Evolutionary conservation across 177 flowering plant genomes (phyloP).

Genomic region (Vitis hybrid): DNA sequence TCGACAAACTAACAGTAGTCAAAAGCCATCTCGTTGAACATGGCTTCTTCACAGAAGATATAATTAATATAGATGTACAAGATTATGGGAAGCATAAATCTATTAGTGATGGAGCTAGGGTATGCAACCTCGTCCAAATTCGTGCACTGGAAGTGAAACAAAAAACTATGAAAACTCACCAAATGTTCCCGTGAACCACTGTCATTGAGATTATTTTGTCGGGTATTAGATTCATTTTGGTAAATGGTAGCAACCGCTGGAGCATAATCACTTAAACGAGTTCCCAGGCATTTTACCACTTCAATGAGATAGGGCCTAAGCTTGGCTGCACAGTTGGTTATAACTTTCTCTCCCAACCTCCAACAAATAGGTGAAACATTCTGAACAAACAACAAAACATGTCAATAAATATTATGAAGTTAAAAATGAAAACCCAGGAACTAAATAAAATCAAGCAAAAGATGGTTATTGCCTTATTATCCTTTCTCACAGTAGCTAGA

Average conservation of each 20-base stretch:
- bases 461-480: slow-evolving; percentile 37
- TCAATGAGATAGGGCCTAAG: slow-evolving; percentile 26
- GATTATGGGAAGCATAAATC: no score
- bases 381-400: slow-evolving; percentile 22
- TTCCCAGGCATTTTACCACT: slow-evolving; percentile 23
- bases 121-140: no score
- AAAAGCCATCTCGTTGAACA: not conserved
- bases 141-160: no score
- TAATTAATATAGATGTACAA: no score
- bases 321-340: slow-evolving; percentile 36
- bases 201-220: not conserved
- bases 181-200: slow-evolving; percentile 9
- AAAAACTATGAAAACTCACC: slow-evolving; percentile 18
- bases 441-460: slow-evolving; percentile 2
- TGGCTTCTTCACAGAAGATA: slow-evolving; percentile 1
- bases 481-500: slow-evolving; percentile 41
- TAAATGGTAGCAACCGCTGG: slow-evolving; percentile 31
- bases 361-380: slow-evolving; percentile 32
- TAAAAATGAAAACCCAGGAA: not conserved
- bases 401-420: not conserved
- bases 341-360: slow-evolving; percentile 42
- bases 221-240: slow-evolving; percentile 9
- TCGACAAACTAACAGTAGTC: no score
- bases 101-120: no score
- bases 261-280: slow-evolving; percentile 32